Percentiles rank a stretch among this genome's conserved stretches.
phyloP scores from a whole-genome alignment of 2,329 filamentous ascomycete genomes.

The Fusarium odoratissimum region DNA sequence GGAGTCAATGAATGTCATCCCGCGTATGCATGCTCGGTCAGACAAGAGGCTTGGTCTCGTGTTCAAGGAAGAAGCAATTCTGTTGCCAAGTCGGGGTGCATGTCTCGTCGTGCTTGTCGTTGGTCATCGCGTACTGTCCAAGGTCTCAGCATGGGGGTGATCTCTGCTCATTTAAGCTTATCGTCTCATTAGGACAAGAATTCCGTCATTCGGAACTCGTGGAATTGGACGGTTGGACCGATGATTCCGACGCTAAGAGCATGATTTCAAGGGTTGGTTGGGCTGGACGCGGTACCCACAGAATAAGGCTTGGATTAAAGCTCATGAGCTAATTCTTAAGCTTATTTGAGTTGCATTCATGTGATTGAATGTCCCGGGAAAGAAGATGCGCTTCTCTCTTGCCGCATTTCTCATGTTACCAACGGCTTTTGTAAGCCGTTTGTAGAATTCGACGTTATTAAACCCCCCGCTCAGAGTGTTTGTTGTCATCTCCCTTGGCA shows the following conservation, averaged over 20 bases:
- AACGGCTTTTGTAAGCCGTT: fast-evolving
- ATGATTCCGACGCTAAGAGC: slow-evolving; percentile 16
- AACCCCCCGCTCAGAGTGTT: background rate
- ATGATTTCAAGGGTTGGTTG: background rate
- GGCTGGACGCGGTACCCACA: slow-evolving; percentile 3
- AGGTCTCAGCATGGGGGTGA: background rate
- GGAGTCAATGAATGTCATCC: background rate
- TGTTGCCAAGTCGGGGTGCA: background rate
- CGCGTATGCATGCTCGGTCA: background rate
- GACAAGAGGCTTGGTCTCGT: background rate
- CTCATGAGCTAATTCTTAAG: slow-evolving; percentile 30
- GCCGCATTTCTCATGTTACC: background rate
- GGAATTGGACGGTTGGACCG: slow-evolving; percentile 7
- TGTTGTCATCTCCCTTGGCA: slow-evolving; percentile 23
- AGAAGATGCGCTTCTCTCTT: background rate
- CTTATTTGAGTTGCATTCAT: slow-evolving; percentile 18
- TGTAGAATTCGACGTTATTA: background rate
- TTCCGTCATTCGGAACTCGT: slow-evolving; percentile 37
- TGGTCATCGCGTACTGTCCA: background rate
- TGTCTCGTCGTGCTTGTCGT: background rate
- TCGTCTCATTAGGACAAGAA: slow-evolving; percentile 23
- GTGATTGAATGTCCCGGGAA: background rate
- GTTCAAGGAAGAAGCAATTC: background rate
- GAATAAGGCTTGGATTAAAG: slow-evolving; percentile 25
- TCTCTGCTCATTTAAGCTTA: slow-evolving; percentile 10